Percentiles rank a stretch among this genome's conserved stretches.
These are phyloP conservation scores for Komagataella ulmi DNA, from an alignment of 805 yeast genomes.

Conservation along the genomic window DNA sequence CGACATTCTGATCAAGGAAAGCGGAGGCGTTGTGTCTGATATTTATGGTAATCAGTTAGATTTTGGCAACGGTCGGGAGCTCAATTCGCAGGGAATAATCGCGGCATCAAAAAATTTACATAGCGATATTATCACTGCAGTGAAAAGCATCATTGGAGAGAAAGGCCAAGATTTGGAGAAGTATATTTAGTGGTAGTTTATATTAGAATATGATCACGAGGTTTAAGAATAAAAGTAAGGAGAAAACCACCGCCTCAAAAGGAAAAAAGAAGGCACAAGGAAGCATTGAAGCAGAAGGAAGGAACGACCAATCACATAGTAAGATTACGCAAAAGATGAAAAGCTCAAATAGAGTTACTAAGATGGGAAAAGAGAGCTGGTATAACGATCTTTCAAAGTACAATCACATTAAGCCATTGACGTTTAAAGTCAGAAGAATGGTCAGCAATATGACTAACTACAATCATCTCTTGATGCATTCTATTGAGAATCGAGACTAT, in stretches of 20 bases:
- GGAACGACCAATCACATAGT: background rate
- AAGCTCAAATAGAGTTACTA: background rate
- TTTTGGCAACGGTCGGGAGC: slow-evolving; percentile 76
- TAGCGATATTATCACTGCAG: slow-evolving; percentile 33
- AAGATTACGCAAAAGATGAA: background rate
- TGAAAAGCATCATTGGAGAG: slow-evolving; percentile 21
- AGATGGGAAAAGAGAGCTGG: background rate
- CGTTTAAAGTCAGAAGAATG: background rate
- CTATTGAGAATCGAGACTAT: background rate
- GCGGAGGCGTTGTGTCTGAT: slow-evolving; percentile 88
- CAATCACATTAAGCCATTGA: background rate
- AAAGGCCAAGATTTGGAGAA: slow-evolving; percentile 17
- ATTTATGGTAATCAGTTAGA: slow-evolving; percentile 61
- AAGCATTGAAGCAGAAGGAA: background rate
- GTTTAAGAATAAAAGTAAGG: background rate
- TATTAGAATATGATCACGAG: background rate
- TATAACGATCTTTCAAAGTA: background rate
- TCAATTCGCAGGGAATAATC: slow-evolving; percentile 83
- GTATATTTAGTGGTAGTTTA: slow-evolving; percentile 4
- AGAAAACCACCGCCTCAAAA: background rate
- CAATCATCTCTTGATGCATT: background rate
- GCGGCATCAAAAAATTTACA: slow-evolving; percentile 53
- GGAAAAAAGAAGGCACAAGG: background rate
- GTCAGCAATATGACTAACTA: background rate
- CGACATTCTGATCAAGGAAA: slow-evolving; percentile 69